Evolutionary conservation across 1,284 basidiomycete genomes (phyloP).

Genomic region (Rhodotorula sp.): DNA sequence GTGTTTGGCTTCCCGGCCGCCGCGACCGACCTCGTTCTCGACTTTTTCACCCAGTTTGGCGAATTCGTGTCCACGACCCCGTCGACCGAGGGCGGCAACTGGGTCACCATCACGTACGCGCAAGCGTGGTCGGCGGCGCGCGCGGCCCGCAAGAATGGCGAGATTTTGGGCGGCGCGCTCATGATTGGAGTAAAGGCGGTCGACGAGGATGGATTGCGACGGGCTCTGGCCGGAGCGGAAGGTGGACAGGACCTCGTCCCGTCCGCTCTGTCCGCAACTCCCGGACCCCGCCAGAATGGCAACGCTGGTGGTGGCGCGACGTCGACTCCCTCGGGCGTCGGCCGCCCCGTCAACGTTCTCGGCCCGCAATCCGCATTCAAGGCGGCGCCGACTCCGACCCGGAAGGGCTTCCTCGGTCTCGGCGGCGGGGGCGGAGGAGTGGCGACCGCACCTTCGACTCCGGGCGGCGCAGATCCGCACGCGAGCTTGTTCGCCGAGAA

Average conservation of each 20-base stretch:
- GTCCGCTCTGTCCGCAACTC: neutral
- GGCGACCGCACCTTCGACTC: neutral
- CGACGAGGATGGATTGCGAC: slow-evolving; percentile 55
- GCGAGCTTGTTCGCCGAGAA: slow-evolving; percentile 42
- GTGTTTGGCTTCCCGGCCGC: slow-evolving; percentile 46
- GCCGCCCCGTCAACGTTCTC: slow-evolving; percentile 36
- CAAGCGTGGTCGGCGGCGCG: slow-evolving; percentile 67
- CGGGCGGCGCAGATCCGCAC: slow-evolving; percentile 26
- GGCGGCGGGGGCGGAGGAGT: neutral
- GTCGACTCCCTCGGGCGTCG: slow-evolving; percentile 18
- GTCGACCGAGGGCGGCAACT: slow-evolving; percentile 45
- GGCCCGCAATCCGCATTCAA: slow-evolving; percentile 39
- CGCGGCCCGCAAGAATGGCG: slow-evolving; percentile 73
- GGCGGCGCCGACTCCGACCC: slow-evolving; percentile 30
- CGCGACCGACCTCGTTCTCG: slow-evolving; percentile 37
- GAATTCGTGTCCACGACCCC: slow-evolving; percentile 35
- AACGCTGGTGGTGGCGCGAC: slow-evolving; percentile 2
- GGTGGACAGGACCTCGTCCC: neutral
- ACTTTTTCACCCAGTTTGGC: slow-evolving; percentile 42
- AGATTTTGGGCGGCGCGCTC: slow-evolving; percentile 66
- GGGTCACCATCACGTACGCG: slow-evolving; percentile 53
- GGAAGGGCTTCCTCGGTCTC: slow-evolving; percentile 28
- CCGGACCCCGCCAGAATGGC: slow-evolving; percentile 1
- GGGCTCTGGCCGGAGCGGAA: slow-evolving; percentile 14
- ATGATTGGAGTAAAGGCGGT: slow-evolving; percentile 69